These are phyloP conservation scores for Byssochlamys sp. DNA, from an alignment of 2,329 filamentous ascomycete species.

Conservation along the genomic window DNA sequence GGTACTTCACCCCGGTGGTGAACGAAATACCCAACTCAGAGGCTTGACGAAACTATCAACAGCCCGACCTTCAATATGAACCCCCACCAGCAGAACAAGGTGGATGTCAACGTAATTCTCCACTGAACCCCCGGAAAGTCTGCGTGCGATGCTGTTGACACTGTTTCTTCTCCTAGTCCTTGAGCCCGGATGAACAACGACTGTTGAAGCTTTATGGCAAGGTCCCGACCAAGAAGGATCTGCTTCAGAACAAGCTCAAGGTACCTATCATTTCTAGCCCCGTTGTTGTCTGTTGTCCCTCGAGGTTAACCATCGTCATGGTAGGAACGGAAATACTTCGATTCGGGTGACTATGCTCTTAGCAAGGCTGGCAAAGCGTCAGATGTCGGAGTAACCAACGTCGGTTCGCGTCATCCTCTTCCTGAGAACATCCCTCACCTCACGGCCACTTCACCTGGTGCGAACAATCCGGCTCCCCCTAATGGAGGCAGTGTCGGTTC, in stretches of 20 bases:
- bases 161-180: slow-evolving; percentile 49
- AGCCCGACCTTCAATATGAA: slow-evolving; percentile 56
- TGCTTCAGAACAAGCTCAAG: slow-evolving; percentile 96
- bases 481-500: slow-evolving; percentile 20
- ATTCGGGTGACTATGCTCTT: slow-evolving; percentile 91
- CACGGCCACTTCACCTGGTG: slow-evolving; percentile 51
- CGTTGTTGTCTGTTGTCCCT: background rate
- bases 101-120: slow-evolving; percentile 78
- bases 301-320: background rate
- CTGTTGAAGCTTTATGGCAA: slow-evolving; percentile 97
- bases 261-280: slow-evolving; percentile 27
- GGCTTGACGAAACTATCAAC: background rate
- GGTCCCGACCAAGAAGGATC: slow-evolving; percentile 88
- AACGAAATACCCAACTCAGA: background rate
- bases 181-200: slow-evolving; percentile 89
- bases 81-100: slow-evolving; percentile 95
- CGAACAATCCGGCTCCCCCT: slow-evolving; percentile 25
- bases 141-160: slow-evolving; percentile 7
- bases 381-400: slow-evolving; percentile 81
- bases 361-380: slow-evolving; percentile 95
- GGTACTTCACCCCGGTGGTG: background rate
- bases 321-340: slow-evolving; percentile 93
- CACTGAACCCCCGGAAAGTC: background rate
- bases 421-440: slow-evolving; percentile 92
- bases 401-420: slow-evolving; percentile 88